These are phyloP conservation scores for Gastrolobium bilobum DNA, from an alignment of 306 rosid species.

Conservation along the genomic window DNA sequence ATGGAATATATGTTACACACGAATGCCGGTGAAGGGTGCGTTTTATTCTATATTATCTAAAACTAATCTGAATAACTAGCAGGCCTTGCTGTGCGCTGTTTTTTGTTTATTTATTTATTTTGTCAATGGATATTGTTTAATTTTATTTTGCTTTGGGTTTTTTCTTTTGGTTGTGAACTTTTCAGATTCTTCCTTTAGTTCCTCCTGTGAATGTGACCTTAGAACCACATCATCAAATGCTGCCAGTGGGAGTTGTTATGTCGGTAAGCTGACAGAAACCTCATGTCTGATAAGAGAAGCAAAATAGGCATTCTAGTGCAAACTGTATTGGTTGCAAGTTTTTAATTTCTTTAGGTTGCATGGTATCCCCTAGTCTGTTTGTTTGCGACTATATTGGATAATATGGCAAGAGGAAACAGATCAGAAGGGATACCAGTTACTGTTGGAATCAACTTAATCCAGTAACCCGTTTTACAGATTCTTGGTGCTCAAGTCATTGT, in stretches of 20 bases:
- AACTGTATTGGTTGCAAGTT: constrained; percentile 19
- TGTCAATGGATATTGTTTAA: constrained; percentile 18
- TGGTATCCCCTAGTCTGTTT: constrained; percentile 26
- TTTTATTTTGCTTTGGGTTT: constrained; percentile 12
- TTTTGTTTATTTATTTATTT: constrained; percentile 8
- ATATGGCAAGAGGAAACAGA: constrained; percentile 21
- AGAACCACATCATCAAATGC: constrained; percentile 71
- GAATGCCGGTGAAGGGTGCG: not conserved
- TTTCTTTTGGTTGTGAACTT: constrained; percentile 40
- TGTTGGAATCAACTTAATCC: constrained; percentile 32
- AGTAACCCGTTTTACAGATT: constrained; percentile 59
- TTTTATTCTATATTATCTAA: constrained; percentile 12
- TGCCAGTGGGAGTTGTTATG: constrained; percentile 71
- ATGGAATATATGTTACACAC: constrained; percentile 16
- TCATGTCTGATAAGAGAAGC: constrained; percentile 18
- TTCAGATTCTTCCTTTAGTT: constrained; percentile 72
- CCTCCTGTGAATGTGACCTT: constrained; percentile 69
- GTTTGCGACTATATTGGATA: not conserved
- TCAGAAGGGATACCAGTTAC: not conserved
- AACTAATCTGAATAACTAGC: constrained; percentile 1
- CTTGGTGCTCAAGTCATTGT: constrained; percentile 66
- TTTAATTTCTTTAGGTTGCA: constrained; percentile 27
- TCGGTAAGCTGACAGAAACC: constrained; percentile 66
- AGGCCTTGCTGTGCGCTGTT: not conserved
- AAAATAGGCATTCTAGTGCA: constrained; percentile 1